phyloP scores from a whole-genome alignment of 108 stramenopile species.

The Hondaea fermentalgiana region DNA sequence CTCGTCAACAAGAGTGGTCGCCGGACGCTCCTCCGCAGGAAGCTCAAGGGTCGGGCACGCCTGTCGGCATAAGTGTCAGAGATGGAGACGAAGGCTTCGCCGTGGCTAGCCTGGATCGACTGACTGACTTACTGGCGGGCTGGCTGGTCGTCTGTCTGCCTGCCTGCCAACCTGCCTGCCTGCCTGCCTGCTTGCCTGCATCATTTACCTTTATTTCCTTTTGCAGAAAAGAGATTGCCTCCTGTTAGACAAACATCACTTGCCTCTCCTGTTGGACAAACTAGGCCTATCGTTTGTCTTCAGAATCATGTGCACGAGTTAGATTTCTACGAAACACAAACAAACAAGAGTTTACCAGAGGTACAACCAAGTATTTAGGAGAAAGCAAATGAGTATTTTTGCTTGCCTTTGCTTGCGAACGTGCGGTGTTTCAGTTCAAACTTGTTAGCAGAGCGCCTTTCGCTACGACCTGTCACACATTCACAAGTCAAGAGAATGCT shows the following conservation, averaged over 20 bases:
- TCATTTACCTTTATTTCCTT: not conserved
- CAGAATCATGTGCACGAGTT: not conserved
- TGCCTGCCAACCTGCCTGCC: no score
- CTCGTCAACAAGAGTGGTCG: not conserved
- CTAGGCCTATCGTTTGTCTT: not conserved
- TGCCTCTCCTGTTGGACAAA: not conserved
- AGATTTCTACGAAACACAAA: not conserved
- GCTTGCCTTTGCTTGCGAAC: no score
- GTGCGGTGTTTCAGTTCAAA: no score
- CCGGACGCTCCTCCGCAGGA: not conserved
- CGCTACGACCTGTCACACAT: no score
- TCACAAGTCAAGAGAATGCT: no score
- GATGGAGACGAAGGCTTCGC: no score
- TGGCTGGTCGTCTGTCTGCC: no score
- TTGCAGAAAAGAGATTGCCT: no score
- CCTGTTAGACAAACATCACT: not conserved
- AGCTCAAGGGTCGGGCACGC: conserved; percentile 1
- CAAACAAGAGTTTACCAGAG: not conserved
- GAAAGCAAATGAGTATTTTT: no score
- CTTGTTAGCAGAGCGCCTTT: no score
- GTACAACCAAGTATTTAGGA: not conserved
- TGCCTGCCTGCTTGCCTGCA: not conserved
- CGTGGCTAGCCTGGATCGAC: no score
- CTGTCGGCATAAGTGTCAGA: not conserved
- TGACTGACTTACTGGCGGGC: no score